Conservation (phyloP, 2,329 filamentous ascomycete species). For the Microsporum ferrugineum region DNA sequence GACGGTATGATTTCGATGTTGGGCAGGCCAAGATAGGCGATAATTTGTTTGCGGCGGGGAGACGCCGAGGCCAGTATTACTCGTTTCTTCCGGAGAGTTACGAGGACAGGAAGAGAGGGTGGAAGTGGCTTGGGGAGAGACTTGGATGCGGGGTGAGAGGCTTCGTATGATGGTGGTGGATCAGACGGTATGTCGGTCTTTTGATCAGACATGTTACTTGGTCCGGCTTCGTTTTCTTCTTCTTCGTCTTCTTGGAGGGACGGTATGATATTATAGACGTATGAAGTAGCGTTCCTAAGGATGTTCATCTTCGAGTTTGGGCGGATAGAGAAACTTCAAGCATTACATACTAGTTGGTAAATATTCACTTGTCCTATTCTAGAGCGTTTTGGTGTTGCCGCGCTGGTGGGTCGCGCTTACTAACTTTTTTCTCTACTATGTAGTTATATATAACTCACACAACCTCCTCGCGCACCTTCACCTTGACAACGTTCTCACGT, state of each 20-base stretch:
- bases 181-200: constrained; percentile 13
- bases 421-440: no score
- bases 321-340: no score
- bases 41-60: constrained; percentile 68
- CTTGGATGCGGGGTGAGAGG: constrained; percentile 9
- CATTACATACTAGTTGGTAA: no score
- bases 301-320: constrained; percentile 1
- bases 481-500: neutral
- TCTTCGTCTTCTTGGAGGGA: constrained; percentile 1
- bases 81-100: constrained; percentile 62
- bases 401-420: no score
- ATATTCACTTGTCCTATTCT: no score
- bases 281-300: neutral
- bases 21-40: constrained; percentile 65
- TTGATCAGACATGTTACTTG: constrained; percentile 10
- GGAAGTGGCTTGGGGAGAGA: constrained; percentile 36
- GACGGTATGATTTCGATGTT: constrained; percentile 79
- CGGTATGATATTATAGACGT: neutral
- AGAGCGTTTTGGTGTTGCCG: no score
- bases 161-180: constrained; percentile 29
- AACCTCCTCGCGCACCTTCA: no score
- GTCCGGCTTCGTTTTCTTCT: neutral
- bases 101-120: constrained; percentile 68
- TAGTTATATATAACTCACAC: no score
- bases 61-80: constrained; percentile 86